These are phyloP conservation scores for Aureobasidium mangrovei DNA, from an alignment of 2,329 filamentous ascomycete genomes.

Conservation along the genomic window DNA sequence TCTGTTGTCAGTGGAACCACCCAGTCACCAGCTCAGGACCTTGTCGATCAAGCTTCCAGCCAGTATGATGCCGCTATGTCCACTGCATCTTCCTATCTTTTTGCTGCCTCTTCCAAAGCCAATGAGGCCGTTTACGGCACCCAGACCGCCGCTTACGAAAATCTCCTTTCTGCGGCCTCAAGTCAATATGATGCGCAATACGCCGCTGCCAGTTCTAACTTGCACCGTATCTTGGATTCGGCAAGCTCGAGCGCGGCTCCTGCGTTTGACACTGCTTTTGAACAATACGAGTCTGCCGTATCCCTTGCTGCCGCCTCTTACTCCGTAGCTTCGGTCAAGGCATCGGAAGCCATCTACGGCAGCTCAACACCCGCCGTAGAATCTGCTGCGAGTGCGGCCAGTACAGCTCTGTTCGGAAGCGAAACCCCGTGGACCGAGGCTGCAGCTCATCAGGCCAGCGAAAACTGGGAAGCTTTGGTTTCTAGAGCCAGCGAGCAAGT, in stretches of 20 bases:
- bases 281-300: conserved; percentile 25
- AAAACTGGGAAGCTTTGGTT: conserved; percentile 56
- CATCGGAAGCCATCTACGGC: conserved; percentile 49
- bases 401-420: conserved; percentile 37
- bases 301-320: conserved; percentile 36
- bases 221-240: conserved; percentile 20
- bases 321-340: conserved; percentile 27
- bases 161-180: conserved; percentile 58
- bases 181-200: conserved; percentile 28
- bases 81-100: conserved; percentile 18
- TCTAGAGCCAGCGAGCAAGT: conserved; percentile 59
- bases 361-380: conserved; percentile 44
- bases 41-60: conserved; percentile 24
- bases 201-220: conserved; percentile 25
- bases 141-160: conserved; percentile 55
- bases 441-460: conserved; percentile 46
- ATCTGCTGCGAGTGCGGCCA: conserved; percentile 42
- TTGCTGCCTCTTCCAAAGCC: conserved; percentile 9
- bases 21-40: conserved; percentile 22
- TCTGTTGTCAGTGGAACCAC: conserved; percentile 18
- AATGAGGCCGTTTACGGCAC: conserved; percentile 48
- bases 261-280: conserved; percentile 23
- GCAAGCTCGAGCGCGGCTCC: conserved; percentile 20
- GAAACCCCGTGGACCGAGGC: conserved; percentile 47
- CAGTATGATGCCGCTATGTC: conserved; percentile 25